A percentile compares a stretch with the other conserved stretches of the same genome.
These are phyloP conservation scores for Pestalotiopsis sp. DNA, from an alignment of 2,329 filamentous ascomycete species.

Conservation along the genomic window DNA sequence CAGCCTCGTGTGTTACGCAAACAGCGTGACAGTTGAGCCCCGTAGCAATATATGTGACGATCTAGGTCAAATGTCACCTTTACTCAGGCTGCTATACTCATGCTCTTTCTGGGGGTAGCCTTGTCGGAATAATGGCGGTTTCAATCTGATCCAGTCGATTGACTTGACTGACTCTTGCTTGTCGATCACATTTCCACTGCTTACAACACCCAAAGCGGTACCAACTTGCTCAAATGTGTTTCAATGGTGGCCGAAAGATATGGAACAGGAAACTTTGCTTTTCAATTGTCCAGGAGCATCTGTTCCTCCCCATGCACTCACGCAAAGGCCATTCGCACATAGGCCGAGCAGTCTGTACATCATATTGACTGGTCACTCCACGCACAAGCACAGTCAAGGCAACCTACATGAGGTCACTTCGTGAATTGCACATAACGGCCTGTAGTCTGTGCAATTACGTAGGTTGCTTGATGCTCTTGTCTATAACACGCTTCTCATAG, in stretches of 20 bases:
- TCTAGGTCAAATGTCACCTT: neutral
- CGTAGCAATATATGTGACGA: neutral
- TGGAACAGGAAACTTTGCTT: neutral
- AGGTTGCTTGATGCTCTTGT: neutral
- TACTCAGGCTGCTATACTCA: neutral
- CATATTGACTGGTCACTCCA: neutral
- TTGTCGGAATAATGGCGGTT: neutral
- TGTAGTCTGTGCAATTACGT: neutral
- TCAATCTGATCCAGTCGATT: neutral
- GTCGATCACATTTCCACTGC: neutral
- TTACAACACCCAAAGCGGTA: neutral
- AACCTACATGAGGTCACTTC: neutral
- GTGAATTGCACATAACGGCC: neutral
- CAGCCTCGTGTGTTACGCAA: neutral
- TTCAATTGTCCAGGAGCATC: neutral
- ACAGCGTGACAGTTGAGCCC: neutral
- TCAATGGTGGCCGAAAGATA: neutral
- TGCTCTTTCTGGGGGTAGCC: neutral
- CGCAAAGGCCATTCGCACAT: neutral
- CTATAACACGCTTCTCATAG: neutral
- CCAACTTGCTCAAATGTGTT: neutral
- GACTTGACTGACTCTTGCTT: neutral
- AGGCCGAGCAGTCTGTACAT: neutral
- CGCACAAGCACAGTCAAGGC: neutral
- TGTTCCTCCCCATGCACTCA: neutral